Conservation (phyloP, 2,329 filamentous ascomycete genomes). For the Emericellopsis cladophorae region DNA sequence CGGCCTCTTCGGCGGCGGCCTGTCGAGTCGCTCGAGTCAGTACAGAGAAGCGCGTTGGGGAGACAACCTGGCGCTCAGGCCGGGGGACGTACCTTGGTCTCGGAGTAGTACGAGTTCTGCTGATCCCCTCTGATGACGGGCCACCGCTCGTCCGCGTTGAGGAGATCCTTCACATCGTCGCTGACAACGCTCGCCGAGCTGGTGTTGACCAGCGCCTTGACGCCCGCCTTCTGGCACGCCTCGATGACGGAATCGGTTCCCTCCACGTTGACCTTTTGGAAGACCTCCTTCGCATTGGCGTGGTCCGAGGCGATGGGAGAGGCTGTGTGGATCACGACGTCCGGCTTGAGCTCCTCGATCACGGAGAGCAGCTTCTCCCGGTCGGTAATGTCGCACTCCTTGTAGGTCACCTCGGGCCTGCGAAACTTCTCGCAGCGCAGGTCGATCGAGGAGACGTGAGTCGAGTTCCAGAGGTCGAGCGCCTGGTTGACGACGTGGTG, state of each 20-base stretch:
- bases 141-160: conserved; percentile 76
- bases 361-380: conserved; percentile 44
- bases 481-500: conserved; percentile 70
- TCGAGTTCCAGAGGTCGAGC: conserved; percentile 35
- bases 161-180: conserved; percentile 67
- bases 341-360: conserved; percentile 56
- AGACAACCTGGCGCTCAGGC: no score
- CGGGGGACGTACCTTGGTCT: conserved; percentile 59
- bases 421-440: conserved; percentile 60
- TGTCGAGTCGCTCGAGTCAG: conserved; percentile 6
- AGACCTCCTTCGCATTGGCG: conserved; percentile 44
- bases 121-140: conserved; percentile 59
- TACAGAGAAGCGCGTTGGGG: no score
- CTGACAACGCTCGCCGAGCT: conserved; percentile 79
- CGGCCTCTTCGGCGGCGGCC: conserved; percentile 71
- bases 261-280: conserved; percentile 76
- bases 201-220: conserved; percentile 80
- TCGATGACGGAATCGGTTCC: conserved; percentile 70
- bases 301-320: conserved; percentile 49
- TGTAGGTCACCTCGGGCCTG: conserved; percentile 46
- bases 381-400: conserved; percentile 69
- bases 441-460: conserved; percentile 57
- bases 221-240: conserved; percentile 55
- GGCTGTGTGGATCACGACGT: conserved; percentile 86
- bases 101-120: conserved; percentile 74